Evolutionary conservation across 2,329 filamentous ascomycete genomes (phyloP).

Genomic region (Talaromyces sp.): DNA sequence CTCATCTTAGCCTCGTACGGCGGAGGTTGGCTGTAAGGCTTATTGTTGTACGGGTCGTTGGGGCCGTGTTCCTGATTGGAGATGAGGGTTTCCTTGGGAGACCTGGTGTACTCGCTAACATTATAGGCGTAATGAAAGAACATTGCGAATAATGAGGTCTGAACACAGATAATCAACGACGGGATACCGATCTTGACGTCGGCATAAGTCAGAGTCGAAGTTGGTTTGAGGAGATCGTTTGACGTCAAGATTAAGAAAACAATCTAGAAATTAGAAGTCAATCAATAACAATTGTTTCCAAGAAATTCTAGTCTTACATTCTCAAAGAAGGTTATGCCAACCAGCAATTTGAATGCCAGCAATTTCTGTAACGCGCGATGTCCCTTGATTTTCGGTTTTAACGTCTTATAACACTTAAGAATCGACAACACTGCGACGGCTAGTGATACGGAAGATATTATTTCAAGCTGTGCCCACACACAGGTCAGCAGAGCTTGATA

Average conservation of each 20-base stretch:
- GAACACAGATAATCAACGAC: conserved; percentile 24
- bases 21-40: neutral
- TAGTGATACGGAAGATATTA: neutral
- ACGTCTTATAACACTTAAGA: conserved; percentile 20
- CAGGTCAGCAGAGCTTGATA: conserved; percentile 14
- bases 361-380: conserved; percentile 28
- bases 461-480: neutral
- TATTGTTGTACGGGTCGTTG: neutral
- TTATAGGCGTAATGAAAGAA: conserved; percentile 26
- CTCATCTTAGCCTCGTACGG: neutral
- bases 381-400: conserved; percentile 20
- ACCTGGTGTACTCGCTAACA: conserved; percentile 17
- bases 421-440: conserved; percentile 11
- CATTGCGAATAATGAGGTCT: conserved; percentile 26
- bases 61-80: neutral
- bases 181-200: conserved; percentile 26
- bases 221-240: conserved; percentile 16
- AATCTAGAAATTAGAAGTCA: conserved; percentile 14
- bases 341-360: conserved; percentile 29
- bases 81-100: neutral
- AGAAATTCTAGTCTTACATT: conserved; percentile 17
- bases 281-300: neutral
- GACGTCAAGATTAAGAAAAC: conserved; percentile 24
- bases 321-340: conserved; percentile 24
- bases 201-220: conserved; percentile 20